Evolutionary conservation across 208 protist genomes (phyloP), one percentile per base, ranked within the genome.

Genomic region (Angomonas deanei): DNA sequence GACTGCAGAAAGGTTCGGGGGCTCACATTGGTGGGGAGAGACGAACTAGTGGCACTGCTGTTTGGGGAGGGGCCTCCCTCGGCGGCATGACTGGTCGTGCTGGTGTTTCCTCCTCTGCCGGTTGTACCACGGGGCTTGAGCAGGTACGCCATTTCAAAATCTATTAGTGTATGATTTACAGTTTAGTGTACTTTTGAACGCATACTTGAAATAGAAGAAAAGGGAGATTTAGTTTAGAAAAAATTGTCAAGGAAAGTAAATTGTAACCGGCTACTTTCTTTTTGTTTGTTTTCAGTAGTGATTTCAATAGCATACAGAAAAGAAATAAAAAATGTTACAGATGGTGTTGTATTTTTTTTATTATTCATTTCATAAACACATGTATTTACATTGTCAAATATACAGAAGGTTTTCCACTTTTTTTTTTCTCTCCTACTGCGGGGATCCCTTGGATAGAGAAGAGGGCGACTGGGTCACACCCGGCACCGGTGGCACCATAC

Each of bases 141-240:
- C 52, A 57, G 27, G 15, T 27, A 27, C 23, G 52, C n/a, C 52
- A 33, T 57, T 27, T 57, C 8, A 32, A 19, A 46, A 59, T 38
- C 5, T 59, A 59, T 59, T 5, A 28, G 36, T 59, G 5, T 59
- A 42, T 39, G 36, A 39, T 6, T 59, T 13, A 39, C 23, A 39
- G n/a, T 59, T 19, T 34, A 38, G 36, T n/a, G 15, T 36, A 15
- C 36, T 34, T 26, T 19, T 31, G 26, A 42, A 42, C 5, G 3
- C 5, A 32, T 5, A 54, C 1, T 36, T 1, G 21, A 32, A 64
- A 55, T 34, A 64, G 36, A 64, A 64, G 53, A 54, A 64, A 64
- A 54, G 36, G 28, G 8, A 28, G 52, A 13, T 42, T n/a, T 42
- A 15, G 36, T 42, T 42, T 15, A 42, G 15, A 42, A 42, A 42